These are phyloP conservation scores for Hymenochaete sp. DNA, from an alignment of 1,284 basidiomycete species.

Conservation along the genomic window DNA sequence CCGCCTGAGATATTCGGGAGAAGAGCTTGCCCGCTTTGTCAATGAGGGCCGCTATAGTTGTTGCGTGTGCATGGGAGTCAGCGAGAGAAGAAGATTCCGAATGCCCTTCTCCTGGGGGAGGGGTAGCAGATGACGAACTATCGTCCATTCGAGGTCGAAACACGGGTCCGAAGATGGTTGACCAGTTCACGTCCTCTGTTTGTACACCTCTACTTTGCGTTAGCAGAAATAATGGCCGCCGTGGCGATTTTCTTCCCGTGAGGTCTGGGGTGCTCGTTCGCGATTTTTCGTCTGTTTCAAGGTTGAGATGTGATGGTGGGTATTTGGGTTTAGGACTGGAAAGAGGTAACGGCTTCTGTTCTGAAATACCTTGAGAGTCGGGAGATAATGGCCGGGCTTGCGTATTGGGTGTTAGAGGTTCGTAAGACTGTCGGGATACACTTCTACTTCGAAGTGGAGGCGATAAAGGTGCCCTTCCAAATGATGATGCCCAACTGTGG, in stretches of 20 bases:
- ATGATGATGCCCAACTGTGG: constrained; percentile 17
- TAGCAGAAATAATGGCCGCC: constrained; percentile 48
- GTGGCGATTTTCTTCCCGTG: constrained; percentile 34
- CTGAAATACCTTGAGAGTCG: constrained; percentile 35
- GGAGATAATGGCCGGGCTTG: constrained; percentile 49
- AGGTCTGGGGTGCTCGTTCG: constrained; percentile 28
- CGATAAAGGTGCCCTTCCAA: constrained; percentile 17
- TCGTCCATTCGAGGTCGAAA: constrained; percentile 36
- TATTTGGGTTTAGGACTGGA: constrained; percentile 29
- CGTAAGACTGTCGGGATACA: constrained; percentile 30
- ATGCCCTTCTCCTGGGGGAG: constrained; percentile 23
- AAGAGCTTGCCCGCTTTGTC: constrained; percentile 66
- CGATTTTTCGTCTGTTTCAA: constrained; percentile 41
- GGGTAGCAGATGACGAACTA: constrained; percentile 35
- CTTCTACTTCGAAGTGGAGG: constrained; percentile 25
- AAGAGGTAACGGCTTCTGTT: constrained; percentile 35
- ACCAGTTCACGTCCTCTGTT: constrained; percentile 44
- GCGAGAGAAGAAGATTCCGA: constrained; percentile 63
- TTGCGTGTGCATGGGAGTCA: constrained; percentile 35
- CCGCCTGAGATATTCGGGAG: constrained; percentile 68
- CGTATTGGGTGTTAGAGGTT: constrained; percentile 56
- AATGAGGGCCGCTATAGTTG: constrained; percentile 53
- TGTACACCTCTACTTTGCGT: constrained; percentile 65
- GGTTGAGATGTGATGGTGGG: constrained; percentile 34
- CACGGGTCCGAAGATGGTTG: constrained; percentile 26